phyloP scores from a whole-genome alignment of 139 green algal species.

The Micromonas pusilla region DNA sequence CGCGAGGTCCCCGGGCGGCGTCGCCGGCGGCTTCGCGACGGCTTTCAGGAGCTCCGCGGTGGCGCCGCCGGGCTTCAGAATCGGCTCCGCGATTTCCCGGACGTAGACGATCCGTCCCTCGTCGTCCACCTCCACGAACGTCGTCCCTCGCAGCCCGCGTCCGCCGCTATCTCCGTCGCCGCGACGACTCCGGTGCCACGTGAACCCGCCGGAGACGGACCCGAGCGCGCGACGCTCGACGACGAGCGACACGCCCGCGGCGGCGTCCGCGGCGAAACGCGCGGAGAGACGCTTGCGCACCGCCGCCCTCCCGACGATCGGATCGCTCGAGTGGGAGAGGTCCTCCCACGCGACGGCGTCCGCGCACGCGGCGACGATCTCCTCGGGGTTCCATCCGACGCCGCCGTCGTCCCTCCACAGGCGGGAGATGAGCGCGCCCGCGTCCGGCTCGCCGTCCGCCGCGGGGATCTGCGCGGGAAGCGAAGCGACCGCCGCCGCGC shows the following conservation, averaged over 20 bases:
- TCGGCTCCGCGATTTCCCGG: conserved; percentile 12
- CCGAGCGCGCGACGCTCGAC: background rate
- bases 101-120: conserved; percentile 19
- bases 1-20: background rate
- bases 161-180: background rate
- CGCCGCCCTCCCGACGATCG: background rate
- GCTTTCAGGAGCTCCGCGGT: conserved; percentile 22
- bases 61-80: conserved; percentile 23
- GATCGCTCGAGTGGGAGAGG: background rate
- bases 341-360: conserved; percentile 16
- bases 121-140: conserved; percentile 22
- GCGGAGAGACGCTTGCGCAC: background rate
- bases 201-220: background rate
- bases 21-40: conserved; percentile 9
- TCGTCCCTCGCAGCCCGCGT: background rate
- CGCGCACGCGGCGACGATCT: background rate
- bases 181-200: conserved; percentile 2
- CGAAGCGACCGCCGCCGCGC: background rate
- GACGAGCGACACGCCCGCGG: background rate
- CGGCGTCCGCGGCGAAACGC: background rate
- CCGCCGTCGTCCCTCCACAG: background rate
- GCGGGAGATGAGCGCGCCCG: background rate
- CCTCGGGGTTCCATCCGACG: background rate
- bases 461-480: background rate
- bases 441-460: background rate